These are phyloP conservation scores for Hydrangea macrophylla DNA, from an alignment of 148 eudicot genomes.

Conservation along the genomic window DNA sequence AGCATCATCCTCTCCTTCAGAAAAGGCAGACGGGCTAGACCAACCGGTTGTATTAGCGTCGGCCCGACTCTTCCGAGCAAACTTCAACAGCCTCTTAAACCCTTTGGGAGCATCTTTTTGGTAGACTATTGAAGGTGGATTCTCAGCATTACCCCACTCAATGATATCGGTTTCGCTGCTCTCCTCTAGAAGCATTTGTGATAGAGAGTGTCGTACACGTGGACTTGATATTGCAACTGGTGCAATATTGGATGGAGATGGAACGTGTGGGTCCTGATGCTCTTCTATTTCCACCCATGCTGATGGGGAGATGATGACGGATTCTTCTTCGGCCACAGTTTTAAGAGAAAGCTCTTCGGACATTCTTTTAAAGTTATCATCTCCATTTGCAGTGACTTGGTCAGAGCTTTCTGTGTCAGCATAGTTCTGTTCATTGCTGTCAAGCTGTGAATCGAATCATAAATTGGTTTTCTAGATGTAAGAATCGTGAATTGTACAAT, in stretches of 20 bases:
- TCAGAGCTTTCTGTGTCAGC: conserved; percentile 24
- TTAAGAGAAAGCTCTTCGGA: conserved; percentile 29
- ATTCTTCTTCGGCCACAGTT: conserved; percentile 51
- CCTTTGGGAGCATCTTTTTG: conserved; percentile 98
- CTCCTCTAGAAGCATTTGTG: conserved; percentile 95
- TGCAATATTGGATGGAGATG: conserved; percentile 32
- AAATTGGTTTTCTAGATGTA: too few relatives aligned
- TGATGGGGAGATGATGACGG: conserved; percentile 58
- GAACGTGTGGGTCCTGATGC: conserved; percentile 40
- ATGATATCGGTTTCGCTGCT: conserved; percentile 65
- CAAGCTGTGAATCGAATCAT: too few relatives aligned
- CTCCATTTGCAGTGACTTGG: conserved; percentile 23
- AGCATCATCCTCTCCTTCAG: conserved; percentile 87
- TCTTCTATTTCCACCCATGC: conserved; percentile 85
- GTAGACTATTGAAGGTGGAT: conserved; percentile 75
- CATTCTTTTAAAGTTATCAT: conserved; percentile 24
- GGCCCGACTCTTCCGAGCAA: conserved; percentile 74
- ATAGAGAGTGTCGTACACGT: conserved; percentile 82
- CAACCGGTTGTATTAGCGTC: conserved; percentile 64
- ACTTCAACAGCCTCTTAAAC: conserved; percentile 84
- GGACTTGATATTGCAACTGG: conserved; percentile 44
- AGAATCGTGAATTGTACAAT: too few relatives aligned
- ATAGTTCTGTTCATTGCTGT: too few relatives aligned
- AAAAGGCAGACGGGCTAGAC: conserved; percentile 68
- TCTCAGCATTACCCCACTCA: conserved; percentile 97